phyloP scores from a whole-genome alignment of 1,284 basidiomycete genomes.

The Apiotrichum mycotoxinovorans region DNA sequence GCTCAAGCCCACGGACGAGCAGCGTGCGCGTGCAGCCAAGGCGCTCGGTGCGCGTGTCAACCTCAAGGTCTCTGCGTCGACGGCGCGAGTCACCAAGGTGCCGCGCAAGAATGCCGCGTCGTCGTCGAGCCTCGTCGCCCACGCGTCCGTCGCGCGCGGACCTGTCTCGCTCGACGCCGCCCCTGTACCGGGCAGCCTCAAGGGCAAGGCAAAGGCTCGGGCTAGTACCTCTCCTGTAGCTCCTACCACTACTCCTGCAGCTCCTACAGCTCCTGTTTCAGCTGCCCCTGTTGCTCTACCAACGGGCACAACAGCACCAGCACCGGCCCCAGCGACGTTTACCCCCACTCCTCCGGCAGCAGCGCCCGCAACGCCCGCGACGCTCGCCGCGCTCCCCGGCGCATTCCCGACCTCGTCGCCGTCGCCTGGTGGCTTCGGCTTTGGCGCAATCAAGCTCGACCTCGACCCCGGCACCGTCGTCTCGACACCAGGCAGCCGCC shows the following conservation, averaged over 20 bases:
- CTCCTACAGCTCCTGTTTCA: neutral
- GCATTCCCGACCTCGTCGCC: conserved; percentile 2
- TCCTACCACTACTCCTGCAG: neutral
- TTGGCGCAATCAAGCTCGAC: conserved; percentile 29
- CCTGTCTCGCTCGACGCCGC: conserved; percentile 17
- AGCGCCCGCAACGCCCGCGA: neutral
- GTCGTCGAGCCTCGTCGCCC: conserved; percentile 12
- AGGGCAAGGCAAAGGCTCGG: neutral
- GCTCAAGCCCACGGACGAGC: conserved; percentile 13
- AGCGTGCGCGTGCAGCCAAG: conserved; percentile 3
- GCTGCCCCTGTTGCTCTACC: neutral
- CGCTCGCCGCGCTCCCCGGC: neutral
- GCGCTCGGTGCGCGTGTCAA: neutral
- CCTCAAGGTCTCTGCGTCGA: neutral
- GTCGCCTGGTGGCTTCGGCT: conserved; percentile 9
- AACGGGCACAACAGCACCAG: neutral
- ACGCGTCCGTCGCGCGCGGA: conserved; percentile 18
- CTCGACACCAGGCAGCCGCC: conserved; percentile 1
- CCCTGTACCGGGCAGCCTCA: conserved; percentile 11
- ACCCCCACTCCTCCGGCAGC: neutral
- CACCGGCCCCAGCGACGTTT: neutral
- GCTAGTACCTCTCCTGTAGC: neutral
- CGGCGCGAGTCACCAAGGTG: conserved; percentile 1
- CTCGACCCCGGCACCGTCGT: conserved; percentile 24
- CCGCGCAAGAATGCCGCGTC: neutral